A percentile compares a stretch with the other conserved stretches of the same genome.
These are phyloP conservation scores for Isabelozyma pseudorhagii DNA, from an alignment of 805 yeast species.

Conservation along the genomic window DNA sequence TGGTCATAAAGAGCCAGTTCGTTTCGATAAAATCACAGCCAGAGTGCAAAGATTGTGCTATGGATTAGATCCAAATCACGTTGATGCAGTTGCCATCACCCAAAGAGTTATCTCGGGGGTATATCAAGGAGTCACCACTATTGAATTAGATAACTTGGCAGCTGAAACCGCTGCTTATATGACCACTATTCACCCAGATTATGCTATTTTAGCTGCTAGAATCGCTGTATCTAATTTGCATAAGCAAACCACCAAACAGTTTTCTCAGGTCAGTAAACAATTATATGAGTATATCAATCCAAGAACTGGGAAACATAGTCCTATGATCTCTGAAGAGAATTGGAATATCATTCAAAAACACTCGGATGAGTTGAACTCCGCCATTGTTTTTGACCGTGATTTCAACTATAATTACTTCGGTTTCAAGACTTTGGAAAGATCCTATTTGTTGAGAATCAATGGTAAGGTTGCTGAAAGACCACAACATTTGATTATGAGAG, in stretches of 20 bases:
- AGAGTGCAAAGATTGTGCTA: constrained; percentile 86
- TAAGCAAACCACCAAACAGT: constrained; percentile 87
- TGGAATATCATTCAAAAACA: constrained; percentile 34
- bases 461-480: constrained; percentile 62
- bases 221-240: constrained; percentile 92
- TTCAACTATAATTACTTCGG: constrained; percentile 59
- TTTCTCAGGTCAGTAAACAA: constrained; percentile 71
- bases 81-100: constrained; percentile 93
- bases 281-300: constrained; percentile 81
- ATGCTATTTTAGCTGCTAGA: constrained; percentile 92
- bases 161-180: constrained; percentile 97
- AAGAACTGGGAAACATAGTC: constrained; percentile 58
- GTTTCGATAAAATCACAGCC: constrained; percentile 95
- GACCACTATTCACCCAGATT: constrained; percentile 98
- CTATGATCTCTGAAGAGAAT: constrained; percentile 43
- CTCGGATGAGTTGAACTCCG: constrained; percentile 43
- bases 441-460: constrained; percentile 51
- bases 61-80: constrained; percentile 86
- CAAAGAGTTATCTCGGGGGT: constrained; percentile 95
- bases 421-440: constrained; percentile 59
- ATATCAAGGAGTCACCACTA: constrained; percentile 94
- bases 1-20: constrained; percentile 91
- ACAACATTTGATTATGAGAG: constrained; percentile 61
- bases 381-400: constrained; percentile 48
- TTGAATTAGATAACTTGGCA: constrained; percentile 65